Base-by-base conservation (phyloP, 805 yeast species). In the Kodamaea nitidulidarum region DNA sequence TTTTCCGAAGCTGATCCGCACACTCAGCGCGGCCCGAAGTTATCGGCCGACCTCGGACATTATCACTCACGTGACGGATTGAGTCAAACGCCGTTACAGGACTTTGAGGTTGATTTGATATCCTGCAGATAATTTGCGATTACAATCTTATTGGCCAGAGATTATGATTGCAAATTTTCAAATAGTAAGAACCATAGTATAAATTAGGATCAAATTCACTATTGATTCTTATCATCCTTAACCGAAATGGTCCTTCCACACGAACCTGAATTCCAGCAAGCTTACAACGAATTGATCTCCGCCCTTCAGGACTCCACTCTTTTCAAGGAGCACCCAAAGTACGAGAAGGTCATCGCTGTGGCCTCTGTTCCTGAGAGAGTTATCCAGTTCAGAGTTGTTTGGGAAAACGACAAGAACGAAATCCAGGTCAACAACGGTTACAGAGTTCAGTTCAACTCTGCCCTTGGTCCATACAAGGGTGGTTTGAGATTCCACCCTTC, bases 181-280 rank as follows among this genome's bases (percentile, higher is more conserved):
- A 18, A 14, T 4, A 15, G 17, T 11, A 11, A 4, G 37, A 11
- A 27, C 4, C 29, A 33, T 15, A 3, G 38, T 35, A 35, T 35
- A 35, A 35, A 35, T 12, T 35, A 32, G 38, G 24, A 4, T 6
- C 21, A 4, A 17, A 30, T 11, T 34, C 29, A 12, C 20, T 25
- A 15, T 11, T 21, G 9, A 15, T 5, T 12, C n/a, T 21, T 2
- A 15, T 18, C 21, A 39, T 21, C 33, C 3, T 28, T 17, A 42
- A 14, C 17, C 47, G 63, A 49, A 69, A 80, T 81, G 88, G 86
- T 76, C 73, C 80, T 79, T 67, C 90, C 95, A 52, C 74, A 76
- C 71, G 98, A 91, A 77, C 98, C 98, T 54, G 98, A 91, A 81
- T 91, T 91, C 75, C 90, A 90, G 71, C 98, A 91, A 80, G 98